These are phyloP conservation scores for Platismatia glauca DNA, from an alignment of 495 filamentous ascomycete species.

Conservation along the genomic window DNA sequence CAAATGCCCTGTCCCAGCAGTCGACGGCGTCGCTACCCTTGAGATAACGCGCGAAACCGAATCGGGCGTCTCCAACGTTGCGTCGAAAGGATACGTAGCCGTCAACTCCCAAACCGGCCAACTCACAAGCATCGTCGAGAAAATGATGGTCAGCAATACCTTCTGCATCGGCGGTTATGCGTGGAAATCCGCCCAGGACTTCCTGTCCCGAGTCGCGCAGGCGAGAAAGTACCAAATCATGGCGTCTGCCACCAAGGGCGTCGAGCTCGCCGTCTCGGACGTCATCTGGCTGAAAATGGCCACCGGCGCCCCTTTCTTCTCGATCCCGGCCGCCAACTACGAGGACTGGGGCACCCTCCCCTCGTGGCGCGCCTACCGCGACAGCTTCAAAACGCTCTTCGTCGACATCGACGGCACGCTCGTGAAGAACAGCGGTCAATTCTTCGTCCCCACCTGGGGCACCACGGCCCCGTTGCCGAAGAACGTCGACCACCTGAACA, in stretches of 20 bases:
- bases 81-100: slow-evolving; percentile 1
- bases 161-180: slow-evolving; percentile 3
- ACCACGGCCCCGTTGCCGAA: slow-evolving; percentile 1
- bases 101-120: slow-evolving; percentile 3
- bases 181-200: slow-evolving; percentile 4
- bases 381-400: slow-evolving; percentile 3
- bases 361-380: slow-evolving; percentile 1
- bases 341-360: slow-evolving; percentile 2
- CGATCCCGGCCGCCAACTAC: background rate
- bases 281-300: slow-evolving; percentile 3
- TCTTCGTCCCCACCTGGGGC: background rate
- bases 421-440: slow-evolving; percentile 2
- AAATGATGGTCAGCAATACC: background rate
- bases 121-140: background rate
- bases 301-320: background rate
- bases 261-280: background rate
- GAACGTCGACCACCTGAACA: background rate
- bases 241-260: slow-evolving; percentile 1
- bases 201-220: background rate
- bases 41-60: background rate
- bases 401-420: slow-evolving; percentile 5
- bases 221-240: slow-evolving; percentile 2
- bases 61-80: slow-evolving; percentile 4
- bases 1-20: slow-evolving; percentile 2
- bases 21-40: background rate